Evolutionary conservation across 2,329 filamentous ascomycete species (phyloP).

Genomic region (Bipolaris zeicola): DNA sequence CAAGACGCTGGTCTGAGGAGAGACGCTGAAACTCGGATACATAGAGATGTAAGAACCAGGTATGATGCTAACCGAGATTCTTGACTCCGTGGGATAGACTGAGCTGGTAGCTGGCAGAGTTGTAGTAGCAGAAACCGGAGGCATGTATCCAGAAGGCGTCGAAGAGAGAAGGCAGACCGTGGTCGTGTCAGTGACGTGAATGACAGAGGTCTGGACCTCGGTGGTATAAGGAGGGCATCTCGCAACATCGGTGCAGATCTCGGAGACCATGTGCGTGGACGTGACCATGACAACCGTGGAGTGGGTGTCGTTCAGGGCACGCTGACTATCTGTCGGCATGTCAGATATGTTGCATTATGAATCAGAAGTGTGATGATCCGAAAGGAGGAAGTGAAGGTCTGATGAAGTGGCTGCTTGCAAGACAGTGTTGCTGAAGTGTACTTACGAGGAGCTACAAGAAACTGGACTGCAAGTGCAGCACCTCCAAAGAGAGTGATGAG

Average conservation of each 20-base stretch:
- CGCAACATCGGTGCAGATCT: conserved; percentile 44
- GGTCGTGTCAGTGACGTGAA: conserved; percentile 48
- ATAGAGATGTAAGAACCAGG: conserved; percentile 6
- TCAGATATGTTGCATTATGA: conserved; percentile 9
- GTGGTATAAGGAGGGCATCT: conserved; percentile 47
- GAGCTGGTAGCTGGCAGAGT: conserved; percentile 14
- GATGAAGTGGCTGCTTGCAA: not conserved
- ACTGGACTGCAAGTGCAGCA: conserved; percentile 25
- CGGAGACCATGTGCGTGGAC: conserved; percentile 47
- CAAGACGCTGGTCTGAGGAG: conserved; percentile 14
- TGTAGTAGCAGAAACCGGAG: conserved; percentile 9
- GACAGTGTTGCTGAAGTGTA: not conserved
- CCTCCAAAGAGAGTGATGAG: conserved; percentile 33
- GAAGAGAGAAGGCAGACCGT: conserved; percentile 48
- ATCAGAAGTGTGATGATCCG: not conserved
- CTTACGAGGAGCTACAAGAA: conserved; percentile 31
- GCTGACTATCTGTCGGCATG: conserved; percentile 14
- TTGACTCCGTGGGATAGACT: conserved; percentile 8
- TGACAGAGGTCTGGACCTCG: conserved; percentile 46
- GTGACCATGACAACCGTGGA: conserved; percentile 49
- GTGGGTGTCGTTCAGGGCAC: conserved; percentile 33
- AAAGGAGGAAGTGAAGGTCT: not conserved
- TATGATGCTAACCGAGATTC: conserved; percentile 13
- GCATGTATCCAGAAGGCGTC: conserved; percentile 20
- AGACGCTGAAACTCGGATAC: conserved; percentile 6